Evolutionary conservation across 179 eudicot species (phyloP).

Genomic region (Heliamphora pulchella): DNA sequence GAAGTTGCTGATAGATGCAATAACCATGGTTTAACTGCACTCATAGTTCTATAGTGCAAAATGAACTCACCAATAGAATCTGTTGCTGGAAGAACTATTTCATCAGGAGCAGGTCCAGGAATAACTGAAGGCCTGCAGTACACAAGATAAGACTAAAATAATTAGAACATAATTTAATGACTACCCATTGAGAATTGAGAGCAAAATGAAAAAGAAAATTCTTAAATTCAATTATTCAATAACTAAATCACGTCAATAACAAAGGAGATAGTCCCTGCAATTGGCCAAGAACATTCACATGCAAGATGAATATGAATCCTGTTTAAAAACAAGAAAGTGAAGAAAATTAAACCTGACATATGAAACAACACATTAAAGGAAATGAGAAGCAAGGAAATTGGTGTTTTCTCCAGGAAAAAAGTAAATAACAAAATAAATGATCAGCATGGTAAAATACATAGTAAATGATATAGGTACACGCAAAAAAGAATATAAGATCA

Average conservation of each 20-base stretch:
- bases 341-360: neutral
- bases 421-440: neutral
- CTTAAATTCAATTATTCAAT: neutral
- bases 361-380: neutral
- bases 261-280: neutral
- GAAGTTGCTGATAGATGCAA: conserved; percentile 19
- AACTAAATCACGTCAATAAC: too few relatives aligned
- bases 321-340: neutral
- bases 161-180: neutral
- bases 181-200: neutral
- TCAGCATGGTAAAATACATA: neutral
- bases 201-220: conserved; percentile 6
- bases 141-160: neutral
- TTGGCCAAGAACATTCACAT: neutral
- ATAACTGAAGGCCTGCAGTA: conserved; percentile 71
- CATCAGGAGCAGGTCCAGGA: conserved; percentile 93
- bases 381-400: neutral
- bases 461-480: neutral
- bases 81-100: conserved; percentile 59
- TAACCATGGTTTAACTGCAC: neutral
- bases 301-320: neutral
- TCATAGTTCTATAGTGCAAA: neutral
- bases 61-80: conserved; percentile 68
- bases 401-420: neutral
- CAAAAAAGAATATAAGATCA: neutral